A percentile compares a stretch with the other conserved stretches of the same genome.
These are phyloP conservation scores for Pichia deserticola DNA, from an alignment of 805 yeast species.

Conservation along the genomic window DNA sequence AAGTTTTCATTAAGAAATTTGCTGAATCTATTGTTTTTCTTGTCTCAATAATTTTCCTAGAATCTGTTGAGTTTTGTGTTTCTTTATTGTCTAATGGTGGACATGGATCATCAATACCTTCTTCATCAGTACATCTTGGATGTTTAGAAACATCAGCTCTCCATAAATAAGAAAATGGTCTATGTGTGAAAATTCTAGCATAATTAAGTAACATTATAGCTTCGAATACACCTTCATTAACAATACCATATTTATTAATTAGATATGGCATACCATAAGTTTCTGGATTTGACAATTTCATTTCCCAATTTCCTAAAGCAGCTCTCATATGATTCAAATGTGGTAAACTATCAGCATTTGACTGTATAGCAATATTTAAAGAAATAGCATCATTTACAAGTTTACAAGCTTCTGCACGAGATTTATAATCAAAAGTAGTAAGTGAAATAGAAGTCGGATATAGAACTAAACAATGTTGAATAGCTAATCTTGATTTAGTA, in stretches of 20 bases:
- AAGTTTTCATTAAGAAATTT: constrained; percentile 37
- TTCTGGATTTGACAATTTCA: constrained; percentile 38
- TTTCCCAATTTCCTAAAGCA: constrained; percentile 43
- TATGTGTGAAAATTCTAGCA: constrained; percentile 47
- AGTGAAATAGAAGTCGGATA: constrained; percentile 34
- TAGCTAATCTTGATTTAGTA: constrained; percentile 34
- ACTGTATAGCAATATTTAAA: constrained; percentile 38
- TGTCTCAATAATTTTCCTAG: constrained; percentile 43
- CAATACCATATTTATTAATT: constrained; percentile 35
- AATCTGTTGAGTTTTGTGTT: constrained; percentile 22
- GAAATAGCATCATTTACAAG: constrained; percentile 44
- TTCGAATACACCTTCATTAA: constrained; percentile 50
- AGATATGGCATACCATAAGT: constrained; percentile 35
- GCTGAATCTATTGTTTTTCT: constrained; percentile 50
- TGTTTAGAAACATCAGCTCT: constrained; percentile 38
- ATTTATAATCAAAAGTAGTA: constrained; percentile 37
- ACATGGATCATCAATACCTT: constrained; percentile 24
- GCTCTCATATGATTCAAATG: constrained; percentile 36
- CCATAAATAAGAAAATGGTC: constrained; percentile 49
- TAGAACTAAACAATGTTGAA: constrained; percentile 28
- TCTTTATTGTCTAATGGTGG: constrained; percentile 26
- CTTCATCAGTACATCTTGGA: constrained; percentile 31
- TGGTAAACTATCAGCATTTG: constrained; percentile 31
- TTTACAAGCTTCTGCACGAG: constrained; percentile 39
- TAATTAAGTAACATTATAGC: constrained; percentile 40